phyloP scores from a whole-genome alignment of 805 yeast genomes.

The Kuraishia piskuri region DNA sequence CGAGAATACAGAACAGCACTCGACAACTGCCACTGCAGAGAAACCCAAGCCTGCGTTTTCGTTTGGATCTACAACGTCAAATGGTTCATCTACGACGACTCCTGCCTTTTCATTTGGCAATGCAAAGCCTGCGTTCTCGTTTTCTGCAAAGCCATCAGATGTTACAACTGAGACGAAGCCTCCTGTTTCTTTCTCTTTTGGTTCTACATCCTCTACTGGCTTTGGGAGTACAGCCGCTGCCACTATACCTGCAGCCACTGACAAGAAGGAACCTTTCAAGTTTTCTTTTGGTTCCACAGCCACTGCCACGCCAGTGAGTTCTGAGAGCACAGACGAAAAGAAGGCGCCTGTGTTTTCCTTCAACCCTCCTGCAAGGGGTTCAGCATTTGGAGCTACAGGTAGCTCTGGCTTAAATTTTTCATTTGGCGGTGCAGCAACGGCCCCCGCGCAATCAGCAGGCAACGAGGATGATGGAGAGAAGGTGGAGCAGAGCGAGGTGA shows the following conservation, averaged over 20 bases:
- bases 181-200: not conserved
- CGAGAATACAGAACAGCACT: constrained; percentile 4
- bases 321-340: not conserved
- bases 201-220: not conserved
- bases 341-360: constrained; percentile 11
- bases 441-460: constrained; percentile 6
- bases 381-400: constrained; percentile 8
- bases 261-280: not conserved
- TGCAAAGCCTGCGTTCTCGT: constrained; percentile 16
- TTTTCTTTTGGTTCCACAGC: not conserved
- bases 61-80: constrained; percentile 11
- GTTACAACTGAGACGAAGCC: not conserved
- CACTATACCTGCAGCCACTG: not conserved
- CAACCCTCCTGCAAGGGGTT: constrained; percentile 10
- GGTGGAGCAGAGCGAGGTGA: constrained; percentile 34
- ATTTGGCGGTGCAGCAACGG: constrained; percentile 7
- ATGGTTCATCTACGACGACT: constrained; percentile 3
- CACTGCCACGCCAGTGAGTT: not conserved
- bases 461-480: constrained; percentile 20
- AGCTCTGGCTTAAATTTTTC: constrained; percentile 14
- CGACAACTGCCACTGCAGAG: constrained; percentile 7
- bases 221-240: not conserved
- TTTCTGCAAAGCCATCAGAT: constrained; percentile 6
- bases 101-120: constrained; percentile 6
- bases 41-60: constrained; percentile 14